Percentiles rank a stretch among this genome's conserved stretches.
phyloP scores from a whole-genome alignment of 1,284 basidiomycete genomes.

The Naganishia cerealis region DNA sequence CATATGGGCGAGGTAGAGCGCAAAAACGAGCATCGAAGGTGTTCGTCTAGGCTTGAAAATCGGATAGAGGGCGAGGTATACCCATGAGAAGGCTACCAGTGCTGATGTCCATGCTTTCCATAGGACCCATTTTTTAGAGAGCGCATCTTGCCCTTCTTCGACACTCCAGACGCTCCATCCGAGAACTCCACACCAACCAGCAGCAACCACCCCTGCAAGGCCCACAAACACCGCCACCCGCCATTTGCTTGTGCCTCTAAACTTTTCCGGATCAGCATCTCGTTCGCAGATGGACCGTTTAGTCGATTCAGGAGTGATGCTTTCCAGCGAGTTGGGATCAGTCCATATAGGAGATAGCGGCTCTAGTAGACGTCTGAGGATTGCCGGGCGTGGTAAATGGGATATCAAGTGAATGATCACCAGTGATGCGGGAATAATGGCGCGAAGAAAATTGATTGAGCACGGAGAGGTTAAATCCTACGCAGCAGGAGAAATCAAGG shows the following conservation, averaged over 20 bases:
- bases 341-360: constrained; percentile 36
- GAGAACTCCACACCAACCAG: constrained; percentile 43
- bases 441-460: constrained; percentile 41
- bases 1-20: constrained; percentile 42
- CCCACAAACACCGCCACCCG: constrained; percentile 39
- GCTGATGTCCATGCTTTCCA: constrained; percentile 38
- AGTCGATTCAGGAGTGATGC: constrained; percentile 37
- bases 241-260: constrained; percentile 39
- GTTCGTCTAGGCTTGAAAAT: constrained; percentile 43
- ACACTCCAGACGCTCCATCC: constrained; percentile 38
- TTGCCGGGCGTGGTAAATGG: constrained; percentile 33
- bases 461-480: constrained; percentile 39
- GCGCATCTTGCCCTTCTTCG: constrained; percentile 4
- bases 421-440: constrained; percentile 36
- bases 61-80: constrained; percentile 41
- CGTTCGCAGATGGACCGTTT: constrained; percentile 31
- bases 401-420: constrained; percentile 38
- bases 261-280: constrained; percentile 30
- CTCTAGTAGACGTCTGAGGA: constrained; percentile 35
- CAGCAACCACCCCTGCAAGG: constrained; percentile 39
- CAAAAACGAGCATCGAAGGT: constrained; percentile 44
- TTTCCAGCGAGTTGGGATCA: constrained; percentile 42
- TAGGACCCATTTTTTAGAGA: constrained; percentile 32
- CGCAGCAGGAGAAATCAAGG: not conserved
- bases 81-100: constrained; percentile 49